A percentile compares a stretch with the other conserved stretches of the same genome.
Evolutionary conservation across 2,329 filamentous ascomycete species (phyloP).

Genomic region (Albifimbria verrucaria): DNA sequence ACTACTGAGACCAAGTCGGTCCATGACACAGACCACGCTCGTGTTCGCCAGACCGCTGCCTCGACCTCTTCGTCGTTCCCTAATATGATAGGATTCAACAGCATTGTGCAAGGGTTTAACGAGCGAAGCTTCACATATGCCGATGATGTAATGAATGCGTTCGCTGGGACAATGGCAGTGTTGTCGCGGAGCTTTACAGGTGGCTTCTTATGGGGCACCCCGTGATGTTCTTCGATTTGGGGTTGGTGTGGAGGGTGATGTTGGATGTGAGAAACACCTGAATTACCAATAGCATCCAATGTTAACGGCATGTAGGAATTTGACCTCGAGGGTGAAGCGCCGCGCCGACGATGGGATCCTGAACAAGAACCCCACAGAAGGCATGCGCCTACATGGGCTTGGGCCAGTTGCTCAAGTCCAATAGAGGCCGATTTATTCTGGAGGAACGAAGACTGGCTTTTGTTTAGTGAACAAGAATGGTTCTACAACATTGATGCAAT

Average conservation of each 20-base stretch:
- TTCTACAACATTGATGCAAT: neutral
- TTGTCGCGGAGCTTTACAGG: neutral
- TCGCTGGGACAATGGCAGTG: neutral
- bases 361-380: neutral
- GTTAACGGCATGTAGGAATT: neutral
- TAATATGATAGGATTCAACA: neutral
- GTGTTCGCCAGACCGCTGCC: neutral
- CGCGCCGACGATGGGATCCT: neutral
- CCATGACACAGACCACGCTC: neutral
- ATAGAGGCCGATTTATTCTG: neutral
- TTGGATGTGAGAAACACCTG: neutral
- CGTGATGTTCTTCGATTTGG: neutral
- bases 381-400: neutral
- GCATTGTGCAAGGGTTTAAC: neutral
- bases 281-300: neutral
- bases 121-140: neutral
- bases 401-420: neutral
- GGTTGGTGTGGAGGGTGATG: neutral
- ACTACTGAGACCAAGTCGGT: neutral
- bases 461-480: neutral
- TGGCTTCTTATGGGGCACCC: neutral
- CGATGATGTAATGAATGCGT: neutral
- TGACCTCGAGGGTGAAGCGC: neutral
- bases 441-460: neutral
- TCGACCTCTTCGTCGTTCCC: neutral